A percentile compares a stretch with the other conserved stretches of the same genome.
phyloP scores from a whole-genome alignment of 1,139 yeast species.

The Hyphopichia pseudoburtonii region DNA sequence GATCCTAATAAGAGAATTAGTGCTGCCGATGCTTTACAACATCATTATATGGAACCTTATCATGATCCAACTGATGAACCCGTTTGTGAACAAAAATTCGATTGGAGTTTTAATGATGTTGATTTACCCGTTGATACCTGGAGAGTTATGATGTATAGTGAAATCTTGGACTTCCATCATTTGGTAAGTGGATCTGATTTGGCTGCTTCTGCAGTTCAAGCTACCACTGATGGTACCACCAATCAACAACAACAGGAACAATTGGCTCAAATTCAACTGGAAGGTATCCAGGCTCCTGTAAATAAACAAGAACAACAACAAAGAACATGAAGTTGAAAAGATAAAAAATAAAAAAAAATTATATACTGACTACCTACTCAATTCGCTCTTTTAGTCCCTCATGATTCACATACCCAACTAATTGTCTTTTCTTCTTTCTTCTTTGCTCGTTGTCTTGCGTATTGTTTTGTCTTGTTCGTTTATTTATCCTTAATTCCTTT shows the following conservation, averaged over 20 bases:
- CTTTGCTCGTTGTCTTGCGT: background rate
- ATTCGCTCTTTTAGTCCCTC: background rate
- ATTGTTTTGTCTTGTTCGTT: background rate
- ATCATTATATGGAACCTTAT: slow-evolving; percentile 94
- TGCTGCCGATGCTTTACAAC: slow-evolving; percentile 86
- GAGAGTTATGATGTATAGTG: slow-evolving; percentile 99
- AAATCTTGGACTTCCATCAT: slow-evolving; percentile 92
- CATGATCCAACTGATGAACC: slow-evolving; percentile 99
- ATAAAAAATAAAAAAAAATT: too few species aligned
- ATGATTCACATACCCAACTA: too few species aligned
- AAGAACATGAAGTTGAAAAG: background rate
- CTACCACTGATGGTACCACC: slow-evolving; percentile 4
- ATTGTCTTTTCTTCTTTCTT: background rate
- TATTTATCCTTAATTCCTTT: too few species aligned
- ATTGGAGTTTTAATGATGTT: slow-evolving; percentile 98
- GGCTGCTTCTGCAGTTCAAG: slow-evolving; percentile 1
- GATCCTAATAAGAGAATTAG: slow-evolving; percentile 93
- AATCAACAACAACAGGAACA: slow-evolving; percentile 18
- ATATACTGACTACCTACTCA: too few species aligned
- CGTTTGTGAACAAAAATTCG: slow-evolving; percentile 86
- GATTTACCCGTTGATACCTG: slow-evolving; percentile 97
- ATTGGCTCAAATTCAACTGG: slow-evolving; percentile 30
- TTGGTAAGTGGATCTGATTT: slow-evolving; percentile 44
- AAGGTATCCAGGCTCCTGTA: slow-evolving; percentile 29
- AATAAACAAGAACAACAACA: slow-evolving; percentile 3